A percentile compares a stretch with the other conserved stretches of the same genome.
These are phyloP conservation scores for Tarenaya hassleriana DNA, from an alignment of 345 rosid genomes.

Conservation along the genomic window DNA sequence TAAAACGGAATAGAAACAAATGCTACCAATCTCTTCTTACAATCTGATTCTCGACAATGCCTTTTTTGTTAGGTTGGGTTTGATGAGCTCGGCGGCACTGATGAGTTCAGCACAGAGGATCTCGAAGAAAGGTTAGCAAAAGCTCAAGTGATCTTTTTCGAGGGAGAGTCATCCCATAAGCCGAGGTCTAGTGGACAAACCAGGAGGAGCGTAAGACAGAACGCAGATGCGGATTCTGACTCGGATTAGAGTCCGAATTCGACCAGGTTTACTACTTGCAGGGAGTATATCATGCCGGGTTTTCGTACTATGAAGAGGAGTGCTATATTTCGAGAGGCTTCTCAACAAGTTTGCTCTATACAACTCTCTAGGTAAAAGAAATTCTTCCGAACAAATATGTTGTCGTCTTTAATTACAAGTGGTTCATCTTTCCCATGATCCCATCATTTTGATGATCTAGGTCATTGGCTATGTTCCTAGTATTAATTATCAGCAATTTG, in stretches of 20 bases:
- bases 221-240: conserved; percentile 51
- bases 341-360: too few relatives aligned
- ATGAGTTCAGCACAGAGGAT: conserved; percentile 85
- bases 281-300: too few relatives aligned
- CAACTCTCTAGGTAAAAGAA: too few relatives aligned
- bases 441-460: too few relatives aligned
- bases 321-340: too few relatives aligned
- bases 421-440: too few relatives aligned
- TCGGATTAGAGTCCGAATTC: conserved; percentile 33
- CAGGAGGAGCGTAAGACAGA: conserved; percentile 70
- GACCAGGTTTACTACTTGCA: background rate
- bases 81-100: conserved; percentile 91
- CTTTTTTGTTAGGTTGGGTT: conserved; percentile 88
- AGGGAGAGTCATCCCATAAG: conserved; percentile 69
- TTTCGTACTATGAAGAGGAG: too few relatives aligned
- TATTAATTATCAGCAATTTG: too few relatives aligned
- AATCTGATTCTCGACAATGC: too few relatives aligned
- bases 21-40: background rate
- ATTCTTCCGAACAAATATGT: too few relatives aligned
- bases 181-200: conserved; percentile 44
- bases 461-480: too few relatives aligned
- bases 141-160: conserved; percentile 71
- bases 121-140: conserved; percentile 87
- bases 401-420: too few relatives aligned
- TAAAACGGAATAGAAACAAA: background rate